These are phyloP conservation scores for Chlorella sp. DNA, from an alignment of 139 green algal genomes.

Conservation along the genomic window DNA sequence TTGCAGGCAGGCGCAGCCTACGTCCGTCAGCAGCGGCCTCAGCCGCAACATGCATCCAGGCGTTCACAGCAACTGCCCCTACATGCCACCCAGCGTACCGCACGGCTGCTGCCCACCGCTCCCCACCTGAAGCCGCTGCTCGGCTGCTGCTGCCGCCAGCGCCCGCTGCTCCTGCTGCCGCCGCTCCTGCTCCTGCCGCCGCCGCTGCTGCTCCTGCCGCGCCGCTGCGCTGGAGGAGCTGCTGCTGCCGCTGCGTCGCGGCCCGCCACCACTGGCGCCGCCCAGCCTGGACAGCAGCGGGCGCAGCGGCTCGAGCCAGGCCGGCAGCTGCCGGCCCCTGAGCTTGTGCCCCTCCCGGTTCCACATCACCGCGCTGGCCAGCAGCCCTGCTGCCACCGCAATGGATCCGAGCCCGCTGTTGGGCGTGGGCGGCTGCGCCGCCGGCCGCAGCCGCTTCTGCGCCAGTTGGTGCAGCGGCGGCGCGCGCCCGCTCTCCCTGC, in stretches of 20 bases:
- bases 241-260: neutral
- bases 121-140: constrained; percentile 4
- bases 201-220: neutral
- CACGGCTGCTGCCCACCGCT: neutral
- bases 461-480: too few relatives aligned
- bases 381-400: neutral
- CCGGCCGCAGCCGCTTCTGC: neutral
- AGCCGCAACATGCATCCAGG: neutral
- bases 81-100: neutral
- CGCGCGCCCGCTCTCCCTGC: neutral
- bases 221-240: neutral
- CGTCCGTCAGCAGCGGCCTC: too few relatives aligned
- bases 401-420: constrained; percentile 7
- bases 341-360: constrained; percentile 21
- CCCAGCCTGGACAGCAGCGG: constrained; percentile 1
- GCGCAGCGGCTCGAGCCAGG: neutral
- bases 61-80: neutral
- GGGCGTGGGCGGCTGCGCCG: neutral
- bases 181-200: neutral
- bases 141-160: constrained; percentile 3
- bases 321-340: constrained; percentile 1
- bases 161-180: constrained; percentile 1
- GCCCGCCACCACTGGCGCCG: neutral
- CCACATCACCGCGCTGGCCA: neutral
- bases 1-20: neutral